Evolutionary conservation across 1,284 basidiomycete genomes (phyloP).

Genomic region (Malassezia furfur): DNA sequence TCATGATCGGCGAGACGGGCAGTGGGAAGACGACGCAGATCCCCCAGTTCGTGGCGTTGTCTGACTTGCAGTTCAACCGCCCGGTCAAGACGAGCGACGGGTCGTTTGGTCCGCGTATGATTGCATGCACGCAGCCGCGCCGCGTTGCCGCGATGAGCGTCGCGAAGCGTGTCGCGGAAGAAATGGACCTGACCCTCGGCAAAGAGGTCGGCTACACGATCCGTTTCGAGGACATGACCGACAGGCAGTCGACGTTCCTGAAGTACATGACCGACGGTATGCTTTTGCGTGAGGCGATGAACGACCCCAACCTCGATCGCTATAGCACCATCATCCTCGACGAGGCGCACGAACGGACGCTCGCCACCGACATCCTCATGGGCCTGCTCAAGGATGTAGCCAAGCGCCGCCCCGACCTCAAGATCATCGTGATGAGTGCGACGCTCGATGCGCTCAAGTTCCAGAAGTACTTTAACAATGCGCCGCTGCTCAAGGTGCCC

Average conservation of each 20-base stretch:
- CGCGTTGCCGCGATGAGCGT: slow-evolving; percentile 97
- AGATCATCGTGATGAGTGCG: slow-evolving; percentile 97
- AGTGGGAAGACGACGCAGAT: slow-evolving; percentile 99
- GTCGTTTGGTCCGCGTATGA: slow-evolving; percentile 65
- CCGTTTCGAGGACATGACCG: slow-evolving; percentile 95
- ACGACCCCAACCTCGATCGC: slow-evolving; percentile 74
- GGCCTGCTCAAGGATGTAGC: slow-evolving; percentile 70
- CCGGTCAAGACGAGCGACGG: slow-evolving; percentile 35
- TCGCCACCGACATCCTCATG: slow-evolving; percentile 98
- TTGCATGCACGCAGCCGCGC: slow-evolving; percentile 93
- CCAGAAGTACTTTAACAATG: slow-evolving; percentile 85
- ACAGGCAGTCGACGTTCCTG: slow-evolving; percentile 32
- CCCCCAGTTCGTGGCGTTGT: slow-evolving; percentile 88
- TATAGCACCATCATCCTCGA: slow-evolving; percentile 98
- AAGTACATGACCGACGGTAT: slow-evolving; percentile 98
- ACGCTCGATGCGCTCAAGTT: slow-evolving; percentile 96
- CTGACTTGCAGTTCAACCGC: slow-evolving; percentile 69
- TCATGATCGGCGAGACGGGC: slow-evolving; percentile 96
- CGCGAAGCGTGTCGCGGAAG: slow-evolving; percentile 94
- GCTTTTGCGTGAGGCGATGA: slow-evolving; percentile 88
- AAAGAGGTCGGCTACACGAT: slow-evolving; percentile 96
- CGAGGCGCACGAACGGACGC: slow-evolving; percentile 94
- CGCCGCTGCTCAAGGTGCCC: slow-evolving; percentile 88
- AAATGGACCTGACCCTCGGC: slow-evolving; percentile 90
- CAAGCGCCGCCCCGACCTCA: slow-evolving; percentile 73